Conservation (phyloP, 2,329 filamentous ascomycete species). For the Claviceps paspali region DNA sequence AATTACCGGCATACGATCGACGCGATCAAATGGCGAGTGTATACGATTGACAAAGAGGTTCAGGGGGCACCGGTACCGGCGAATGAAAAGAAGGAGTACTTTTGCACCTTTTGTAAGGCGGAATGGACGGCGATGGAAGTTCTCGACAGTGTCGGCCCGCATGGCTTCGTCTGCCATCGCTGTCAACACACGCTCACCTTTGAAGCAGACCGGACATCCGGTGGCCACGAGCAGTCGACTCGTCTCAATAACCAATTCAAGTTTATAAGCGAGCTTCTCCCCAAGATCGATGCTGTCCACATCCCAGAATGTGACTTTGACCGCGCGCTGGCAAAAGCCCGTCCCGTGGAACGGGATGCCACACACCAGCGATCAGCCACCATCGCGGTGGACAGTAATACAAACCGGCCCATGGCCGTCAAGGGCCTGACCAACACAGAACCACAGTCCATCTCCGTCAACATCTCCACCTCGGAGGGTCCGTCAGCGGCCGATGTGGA, state of each 20-base stretch:
- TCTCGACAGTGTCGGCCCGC: slow-evolving; percentile 54
- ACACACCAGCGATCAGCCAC: slow-evolving; percentile 49
- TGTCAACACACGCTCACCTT: slow-evolving; percentile 53
- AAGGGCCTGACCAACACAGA: slow-evolving; percentile 52
- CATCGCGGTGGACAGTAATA: slow-evolving; percentile 37
- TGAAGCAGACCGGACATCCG: slow-evolving; percentile 50
- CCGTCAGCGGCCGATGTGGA: slow-evolving; percentile 52
- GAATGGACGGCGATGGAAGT: slow-evolving; percentile 88
- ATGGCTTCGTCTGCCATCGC: slow-evolving; percentile 70
- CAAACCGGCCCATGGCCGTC: slow-evolving; percentile 49
- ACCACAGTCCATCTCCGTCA: slow-evolving; percentile 54
- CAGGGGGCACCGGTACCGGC: slow-evolving; percentile 69
- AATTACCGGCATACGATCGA: slow-evolving; percentile 91
- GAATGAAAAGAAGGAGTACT: slow-evolving; percentile 81
- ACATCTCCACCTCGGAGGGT: slow-evolving; percentile 50
- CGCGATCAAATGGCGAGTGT: slow-evolving; percentile 88
- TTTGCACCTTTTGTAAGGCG: slow-evolving; percentile 64
- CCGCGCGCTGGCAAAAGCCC: slow-evolving; percentile 44
- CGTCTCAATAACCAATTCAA: slow-evolving; percentile 66
- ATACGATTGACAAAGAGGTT: slow-evolving; percentile 75
- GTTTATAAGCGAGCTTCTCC: slow-evolving; percentile 61
- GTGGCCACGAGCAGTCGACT: slow-evolving; percentile 58
- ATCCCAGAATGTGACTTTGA: slow-evolving; percentile 66
- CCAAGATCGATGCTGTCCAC: slow-evolving; percentile 57
- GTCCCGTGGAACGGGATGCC: slow-evolving; percentile 50